phyloP scores from a whole-genome alignment of 495 filamentous ascomycete species.

The Podospora comata region DNA sequence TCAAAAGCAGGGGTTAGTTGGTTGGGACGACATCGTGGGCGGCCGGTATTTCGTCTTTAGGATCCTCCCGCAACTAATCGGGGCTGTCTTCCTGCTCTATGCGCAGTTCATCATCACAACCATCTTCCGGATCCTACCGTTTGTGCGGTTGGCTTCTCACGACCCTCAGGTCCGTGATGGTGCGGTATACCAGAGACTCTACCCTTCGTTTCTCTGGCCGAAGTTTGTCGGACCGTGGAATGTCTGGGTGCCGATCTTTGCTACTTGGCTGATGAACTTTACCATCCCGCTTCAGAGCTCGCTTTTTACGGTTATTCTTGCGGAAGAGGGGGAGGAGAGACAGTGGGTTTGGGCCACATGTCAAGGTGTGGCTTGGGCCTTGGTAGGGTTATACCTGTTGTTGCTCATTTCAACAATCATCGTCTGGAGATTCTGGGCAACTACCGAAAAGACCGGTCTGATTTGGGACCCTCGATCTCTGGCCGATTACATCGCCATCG shows the following conservation, averaged over 20 bases:
- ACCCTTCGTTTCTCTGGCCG: slow-evolving; percentile 50
- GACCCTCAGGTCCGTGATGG: slow-evolving; percentile 45
- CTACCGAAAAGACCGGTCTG: slow-evolving; percentile 62
- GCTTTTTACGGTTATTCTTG: slow-evolving; percentile 45
- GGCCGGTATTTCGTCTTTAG: slow-evolving; percentile 81
- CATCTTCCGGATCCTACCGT: slow-evolving; percentile 74
- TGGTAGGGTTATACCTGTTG: slow-evolving; percentile 69
- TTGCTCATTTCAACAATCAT: slow-evolving; percentile 55
- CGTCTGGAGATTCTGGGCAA: slow-evolving; percentile 49
- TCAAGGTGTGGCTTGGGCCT: slow-evolving; percentile 71
- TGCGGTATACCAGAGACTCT: slow-evolving; percentile 52
- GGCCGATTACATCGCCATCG: slow-evolving; percentile 70
- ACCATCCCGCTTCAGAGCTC: slow-evolving; percentile 48
- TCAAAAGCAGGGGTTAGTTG: slow-evolving; percentile 58
- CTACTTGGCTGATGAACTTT: slow-evolving; percentile 46
- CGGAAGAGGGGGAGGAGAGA: slow-evolving; percentile 29
- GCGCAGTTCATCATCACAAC: slow-evolving; percentile 70
- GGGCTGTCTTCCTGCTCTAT: slow-evolving; percentile 67
- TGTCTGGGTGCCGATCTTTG: slow-evolving; percentile 42
- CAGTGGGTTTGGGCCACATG: slow-evolving; percentile 76
- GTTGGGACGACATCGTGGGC: slow-evolving; percentile 63
- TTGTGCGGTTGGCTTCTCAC: slow-evolving; percentile 67
- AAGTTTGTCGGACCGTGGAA: slow-evolving; percentile 44
- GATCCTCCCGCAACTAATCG: slow-evolving; percentile 78
- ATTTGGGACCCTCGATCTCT: slow-evolving; percentile 82